Percentiles rank a stretch among this genome's conserved stretches.
phyloP scores from a whole-genome alignment of 495 filamentous ascomycete genomes.

The Filosporella fistucella region DNA sequence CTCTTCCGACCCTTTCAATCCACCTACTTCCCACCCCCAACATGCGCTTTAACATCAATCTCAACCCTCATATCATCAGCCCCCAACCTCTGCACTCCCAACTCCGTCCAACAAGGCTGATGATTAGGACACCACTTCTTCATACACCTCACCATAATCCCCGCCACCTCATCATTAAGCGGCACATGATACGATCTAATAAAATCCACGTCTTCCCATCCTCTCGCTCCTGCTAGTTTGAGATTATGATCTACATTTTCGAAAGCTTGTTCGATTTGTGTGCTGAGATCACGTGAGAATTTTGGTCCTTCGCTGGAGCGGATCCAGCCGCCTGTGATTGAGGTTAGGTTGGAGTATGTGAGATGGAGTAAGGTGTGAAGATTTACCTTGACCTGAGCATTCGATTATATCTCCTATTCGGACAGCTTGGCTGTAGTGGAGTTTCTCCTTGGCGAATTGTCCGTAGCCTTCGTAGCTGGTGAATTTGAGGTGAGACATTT shows the following conservation, averaged over 20 bases:
- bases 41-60: slow-evolving; percentile 48
- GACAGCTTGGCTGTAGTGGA: slow-evolving; percentile 49
- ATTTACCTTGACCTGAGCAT: slow-evolving; percentile 47
- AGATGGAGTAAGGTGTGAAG: neutral
- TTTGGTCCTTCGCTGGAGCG: slow-evolving; percentile 32
- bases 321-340: slow-evolving; percentile 46
- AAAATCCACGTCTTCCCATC: slow-evolving; percentile 52
- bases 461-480: slow-evolving; percentile 40
- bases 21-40: too few relatives aligned
- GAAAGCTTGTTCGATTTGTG: slow-evolving; percentile 50
- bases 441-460: slow-evolving; percentile 27
- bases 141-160: slow-evolving; percentile 40
- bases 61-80: slow-evolving; percentile 48
- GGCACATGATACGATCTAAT: slow-evolving; percentile 43
- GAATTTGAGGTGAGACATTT: slow-evolving; percentile 40
- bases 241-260: slow-evolving; percentile 44
- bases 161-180: slow-evolving; percentile 36
- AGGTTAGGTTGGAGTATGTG: neutral
- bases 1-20: too few relatives aligned
- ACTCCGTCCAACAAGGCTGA: slow-evolving; percentile 43
- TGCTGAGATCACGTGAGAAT: slow-evolving; percentile 34
- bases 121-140: slow-evolving; percentile 45
- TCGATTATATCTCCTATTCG: slow-evolving; percentile 49
- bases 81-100: slow-evolving; percentile 40
- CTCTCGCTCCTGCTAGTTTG: slow-evolving; percentile 46